Percentiles rank a stretch among this genome's conserved stretches.
Evolutionary conservation across 257 asterid genomes (phyloP).

Genomic region (Solanum bulbocastanum): DNA sequence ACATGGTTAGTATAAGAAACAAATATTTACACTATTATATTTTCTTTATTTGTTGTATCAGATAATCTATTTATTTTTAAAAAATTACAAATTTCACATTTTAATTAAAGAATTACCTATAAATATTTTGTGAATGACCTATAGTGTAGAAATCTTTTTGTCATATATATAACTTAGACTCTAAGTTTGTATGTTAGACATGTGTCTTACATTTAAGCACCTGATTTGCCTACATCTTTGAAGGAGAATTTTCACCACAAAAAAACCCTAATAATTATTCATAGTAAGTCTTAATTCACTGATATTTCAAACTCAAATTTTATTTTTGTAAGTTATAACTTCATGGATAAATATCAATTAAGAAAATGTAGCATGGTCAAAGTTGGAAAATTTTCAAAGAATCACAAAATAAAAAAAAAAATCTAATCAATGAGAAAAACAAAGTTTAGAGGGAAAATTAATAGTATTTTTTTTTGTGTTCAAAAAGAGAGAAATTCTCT

Average conservation of each 20-base stretch:
- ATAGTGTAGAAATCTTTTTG: neutral
- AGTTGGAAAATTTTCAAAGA: neutral
- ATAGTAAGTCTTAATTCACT: neutral
- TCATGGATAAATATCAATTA: neutral
- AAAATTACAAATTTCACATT: neutral
- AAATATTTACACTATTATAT: neutral
- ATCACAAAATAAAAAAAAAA: neutral
- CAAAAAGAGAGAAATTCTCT: neutral
- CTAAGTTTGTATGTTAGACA: neutral
- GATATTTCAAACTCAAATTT: neutral
- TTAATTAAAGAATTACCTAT: neutral
- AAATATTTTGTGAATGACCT: neutral
- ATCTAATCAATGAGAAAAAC: neutral
- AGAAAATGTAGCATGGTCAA: neutral
- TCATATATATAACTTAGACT: neutral
- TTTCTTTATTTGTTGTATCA: neutral
- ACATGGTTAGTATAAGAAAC: neutral
- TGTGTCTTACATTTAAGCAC: neutral
- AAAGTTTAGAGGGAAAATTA: neutral
- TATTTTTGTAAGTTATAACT: neutral
- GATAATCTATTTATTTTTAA: neutral
- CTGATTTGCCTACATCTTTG: neutral
- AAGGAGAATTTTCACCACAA: neutral
- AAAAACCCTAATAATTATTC: neutral
- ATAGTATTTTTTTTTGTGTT: neutral